A percentile compares a stretch with the other conserved stretches of the same genome.
Conservation (phyloP, 164 flowering plant species). For the Piper longum region DNA sequence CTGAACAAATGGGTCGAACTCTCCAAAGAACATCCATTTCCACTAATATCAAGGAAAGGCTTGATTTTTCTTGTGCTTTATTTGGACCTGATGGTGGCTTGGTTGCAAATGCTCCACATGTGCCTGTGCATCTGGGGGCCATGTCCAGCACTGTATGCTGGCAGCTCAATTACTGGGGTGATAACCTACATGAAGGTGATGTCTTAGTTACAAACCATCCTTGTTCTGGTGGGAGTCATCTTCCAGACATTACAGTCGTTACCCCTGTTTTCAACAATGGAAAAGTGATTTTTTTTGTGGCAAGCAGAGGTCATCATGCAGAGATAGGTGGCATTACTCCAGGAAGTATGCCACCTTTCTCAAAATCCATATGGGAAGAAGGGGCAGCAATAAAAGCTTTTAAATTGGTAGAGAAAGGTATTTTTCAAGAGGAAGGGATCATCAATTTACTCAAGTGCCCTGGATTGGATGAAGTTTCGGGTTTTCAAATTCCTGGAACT, state of each 20-base stretch:
- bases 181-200: constrained; percentile 79
- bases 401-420: constrained; percentile 86
- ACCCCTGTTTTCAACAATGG: constrained; percentile 84
- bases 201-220: constrained; percentile 96
- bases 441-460: constrained; percentile 59
- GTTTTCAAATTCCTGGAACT: constrained; percentile 59
- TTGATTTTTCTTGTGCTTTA: constrained; percentile 95
- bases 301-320: constrained; percentile 98
- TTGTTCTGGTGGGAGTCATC: constrained; percentile 92
- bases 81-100: constrained; percentile 94
- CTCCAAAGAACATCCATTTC: constrained; percentile 95
- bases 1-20: constrained; percentile 98
- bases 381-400: constrained; percentile 97
- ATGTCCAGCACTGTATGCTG: constrained; percentile 95
- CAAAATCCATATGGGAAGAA: constrained; percentile 90
- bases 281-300: constrained; percentile 80
- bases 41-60: constrained; percentile 89
- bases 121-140: constrained; percentile 96
- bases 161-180: constrained; percentile 86
- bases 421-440: constrained; percentile 91
- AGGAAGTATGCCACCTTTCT: constrained; percentile 99
- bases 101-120: constrained; percentile 98
- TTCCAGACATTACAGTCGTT: constrained; percentile 93
- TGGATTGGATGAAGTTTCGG: constrained; percentile 29
- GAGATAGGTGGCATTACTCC: constrained; percentile 99